Percentiles rank a stretch among this genome's conserved stretches.
phyloP scores from a whole-genome alignment of 2,329 filamentous ascomycete species.

The Ascosphaera pollenicola region DNA sequence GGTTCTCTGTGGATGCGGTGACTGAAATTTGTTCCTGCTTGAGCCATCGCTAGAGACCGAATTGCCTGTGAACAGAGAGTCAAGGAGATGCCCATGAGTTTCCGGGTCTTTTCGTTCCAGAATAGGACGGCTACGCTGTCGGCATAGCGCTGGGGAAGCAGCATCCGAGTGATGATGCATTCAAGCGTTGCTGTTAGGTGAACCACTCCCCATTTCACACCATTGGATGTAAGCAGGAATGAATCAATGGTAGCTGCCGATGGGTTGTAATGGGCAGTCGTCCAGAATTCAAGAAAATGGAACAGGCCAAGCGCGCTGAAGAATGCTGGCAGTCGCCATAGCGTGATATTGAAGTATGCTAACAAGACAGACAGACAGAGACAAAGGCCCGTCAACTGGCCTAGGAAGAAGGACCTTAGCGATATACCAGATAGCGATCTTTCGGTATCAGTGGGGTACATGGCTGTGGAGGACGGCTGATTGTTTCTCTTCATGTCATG shows the following conservation, averaged over 20 bases:
- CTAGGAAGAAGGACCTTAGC: constrained; percentile 22
- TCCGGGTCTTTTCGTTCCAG: constrained; percentile 12
- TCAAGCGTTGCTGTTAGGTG: constrained; percentile 56
- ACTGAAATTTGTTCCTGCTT: constrained; percentile 82
- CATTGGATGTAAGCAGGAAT: constrained; percentile 64
- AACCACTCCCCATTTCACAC: constrained; percentile 61
- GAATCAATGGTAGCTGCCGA: constrained; percentile 46
- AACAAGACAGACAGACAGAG: constrained; percentile 11
- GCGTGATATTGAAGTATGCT: constrained; percentile 10
- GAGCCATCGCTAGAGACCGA: constrained; percentile 65
- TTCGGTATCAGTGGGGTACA: background rate
- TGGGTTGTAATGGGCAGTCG: constrained; percentile 68
- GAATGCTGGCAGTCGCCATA: constrained; percentile 37
- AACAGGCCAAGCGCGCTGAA: constrained; percentile 46
- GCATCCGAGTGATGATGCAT: constrained; percentile 26
- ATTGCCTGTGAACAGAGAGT: constrained; percentile 50
- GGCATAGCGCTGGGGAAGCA: constrained; percentile 22
- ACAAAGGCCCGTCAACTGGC: constrained; percentile 18
- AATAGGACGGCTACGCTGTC: constrained; percentile 21
- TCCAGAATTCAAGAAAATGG: constrained; percentile 94
- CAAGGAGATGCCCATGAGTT: constrained; percentile 37
- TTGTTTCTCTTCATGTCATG: too few relatives aligned
- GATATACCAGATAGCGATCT: constrained; percentile 24
- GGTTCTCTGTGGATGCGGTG: constrained; percentile 53
- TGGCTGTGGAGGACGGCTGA: too few relatives aligned